Evolutionary conservation across 306 rosid genomes (phyloP).

Genomic region (Prunus padus): DNA sequence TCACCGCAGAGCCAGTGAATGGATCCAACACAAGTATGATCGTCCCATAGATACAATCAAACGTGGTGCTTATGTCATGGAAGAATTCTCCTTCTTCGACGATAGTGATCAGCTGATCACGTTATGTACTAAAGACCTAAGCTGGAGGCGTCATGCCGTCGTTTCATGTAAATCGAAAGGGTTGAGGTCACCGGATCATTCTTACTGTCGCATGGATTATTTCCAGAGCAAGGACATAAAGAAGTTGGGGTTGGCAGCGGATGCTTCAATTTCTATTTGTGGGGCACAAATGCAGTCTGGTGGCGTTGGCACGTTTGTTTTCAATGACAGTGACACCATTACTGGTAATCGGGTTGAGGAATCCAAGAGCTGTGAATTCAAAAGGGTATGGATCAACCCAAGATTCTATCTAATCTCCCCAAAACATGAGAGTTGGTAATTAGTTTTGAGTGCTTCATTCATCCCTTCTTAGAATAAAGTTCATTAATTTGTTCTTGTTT

Average conservation of each 20-base stretch:
- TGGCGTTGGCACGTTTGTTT: not conserved
- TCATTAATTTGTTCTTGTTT: too few relatives aligned
- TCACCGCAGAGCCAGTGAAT: not conserved
- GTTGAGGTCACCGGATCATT: not conserved
- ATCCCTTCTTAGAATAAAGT: too few relatives aligned
- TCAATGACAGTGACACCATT: slow-evolving; percentile 14
- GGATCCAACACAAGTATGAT: not conserved
- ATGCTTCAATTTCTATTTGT: slow-evolving; percentile 11
- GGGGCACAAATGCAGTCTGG: not conserved
- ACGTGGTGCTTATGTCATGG: slow-evolving; percentile 1
- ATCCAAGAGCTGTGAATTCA: not conserved
- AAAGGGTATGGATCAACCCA: slow-evolving; percentile 46
- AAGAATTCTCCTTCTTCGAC: slow-evolving; percentile 17
- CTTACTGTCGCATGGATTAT: not conserved
- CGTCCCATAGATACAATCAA: not conserved
- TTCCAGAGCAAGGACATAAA: not conserved
- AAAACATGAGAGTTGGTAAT: slow-evolving; percentile 21
- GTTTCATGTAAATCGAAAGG: not conserved
- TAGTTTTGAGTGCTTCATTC: not conserved
- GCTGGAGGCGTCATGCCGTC: not conserved
- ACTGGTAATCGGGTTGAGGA: not conserved
- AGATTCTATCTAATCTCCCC: slow-evolving; percentile 6
- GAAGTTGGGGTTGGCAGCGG: not conserved
- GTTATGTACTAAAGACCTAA: not conserved
- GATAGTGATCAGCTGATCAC: not conserved